These are phyloP conservation scores for Pseudocercospora eumusae DNA, from an alignment of 2,329 filamentous ascomycete species.

Conservation along the genomic window DNA sequence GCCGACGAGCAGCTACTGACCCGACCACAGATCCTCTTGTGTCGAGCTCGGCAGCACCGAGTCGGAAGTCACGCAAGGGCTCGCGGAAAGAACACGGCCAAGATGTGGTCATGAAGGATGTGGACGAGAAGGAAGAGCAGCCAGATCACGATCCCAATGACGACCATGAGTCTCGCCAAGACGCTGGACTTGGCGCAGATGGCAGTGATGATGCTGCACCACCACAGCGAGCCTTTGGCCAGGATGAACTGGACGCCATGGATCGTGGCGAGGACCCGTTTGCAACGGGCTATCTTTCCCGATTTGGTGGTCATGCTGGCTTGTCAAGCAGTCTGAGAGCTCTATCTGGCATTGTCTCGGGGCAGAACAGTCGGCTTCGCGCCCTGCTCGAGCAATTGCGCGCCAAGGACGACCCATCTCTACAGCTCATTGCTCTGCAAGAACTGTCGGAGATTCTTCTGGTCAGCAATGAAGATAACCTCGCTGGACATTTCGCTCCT, in stretches of 20 bases:
- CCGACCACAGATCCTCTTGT: constrained; percentile 40
- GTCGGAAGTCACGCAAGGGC: constrained; percentile 38
- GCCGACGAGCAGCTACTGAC: constrained; percentile 20
- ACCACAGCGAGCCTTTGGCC: constrained; percentile 16
- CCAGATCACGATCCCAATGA: constrained; percentile 41
- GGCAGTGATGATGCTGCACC: constrained; percentile 63
- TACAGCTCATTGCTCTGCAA: constrained; percentile 88
- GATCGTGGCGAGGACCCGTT: constrained; percentile 60
- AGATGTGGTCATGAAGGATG: constrained; percentile 40
- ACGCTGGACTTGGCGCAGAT: constrained; percentile 40
- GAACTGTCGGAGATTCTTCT: constrained; percentile 91
- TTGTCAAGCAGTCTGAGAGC: constrained; percentile 81
- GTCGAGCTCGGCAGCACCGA: constrained; percentile 37
- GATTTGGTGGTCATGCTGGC: constrained; percentile 62
- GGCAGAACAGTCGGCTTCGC: constrained; percentile 75
- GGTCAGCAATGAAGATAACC: constrained; percentile 93
- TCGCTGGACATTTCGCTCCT: constrained; percentile 91
- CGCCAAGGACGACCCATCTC: constrained; percentile 78
- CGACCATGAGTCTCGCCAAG: constrained; percentile 56
- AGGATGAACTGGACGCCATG: constrained; percentile 55
- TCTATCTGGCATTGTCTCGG: constrained; percentile 87
- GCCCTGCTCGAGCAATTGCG: constrained; percentile 63
- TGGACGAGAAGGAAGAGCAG: constrained; percentile 35
- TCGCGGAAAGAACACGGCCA: constrained; percentile 35
- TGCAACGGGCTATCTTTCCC: constrained; percentile 64